Evolutionary conservation across 371 early-diverging fungal species (phyloP), one percentile per base, ranked within the genome.

Genomic region (Mortierella sp.): DNA sequence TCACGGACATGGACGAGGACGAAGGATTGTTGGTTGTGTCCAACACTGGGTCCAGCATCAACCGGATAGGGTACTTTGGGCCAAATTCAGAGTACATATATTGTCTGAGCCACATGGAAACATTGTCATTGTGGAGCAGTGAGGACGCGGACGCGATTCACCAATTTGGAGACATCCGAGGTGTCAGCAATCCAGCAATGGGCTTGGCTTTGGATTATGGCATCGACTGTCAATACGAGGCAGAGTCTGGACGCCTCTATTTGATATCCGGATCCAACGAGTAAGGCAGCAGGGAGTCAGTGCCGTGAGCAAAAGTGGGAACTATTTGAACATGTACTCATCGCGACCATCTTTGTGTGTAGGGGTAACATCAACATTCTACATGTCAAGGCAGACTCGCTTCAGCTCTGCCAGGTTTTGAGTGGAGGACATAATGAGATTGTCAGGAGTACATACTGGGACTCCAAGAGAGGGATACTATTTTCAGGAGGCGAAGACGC

Each of bases 11-110:
- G 53, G 90, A 94, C 31, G 96, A 98, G 72, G 95, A 96, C 49
- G 97, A 98, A 52, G 93, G 91, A 0, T 68, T 97, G 34, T 62
- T 92, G 40, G 89, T 88, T 12, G 94, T 93, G 0, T 86, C 95
- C 28, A 95, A 95, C 54, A 90, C 90, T 3, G 88, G 86, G 9
- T 87, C 95, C 8, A 92, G 95, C 1, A 87, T 98, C 24, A 83
- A 86, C 68, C 88, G 86, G 67, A 78, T 91, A 47, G 95, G 96
- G 4, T 98, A 90, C 79, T 96, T 97, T 82, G 98, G 98, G 12
- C 95, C 94, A 0, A 69, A 78, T 6, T 84, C 86, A 8, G 95
- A 96, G 79, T 96, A 93, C 72, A 63, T 97, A 2, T 98, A 93
- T 62, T 85, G 86, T 51, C 78, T 92, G 21, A 95, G 92, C 17